Evolutionary conservation across 371 early-diverging fungal genomes (phyloP), one percentile per base, ranked within the genome.

Genomic region (Apophysomyces ossiformis): DNA sequence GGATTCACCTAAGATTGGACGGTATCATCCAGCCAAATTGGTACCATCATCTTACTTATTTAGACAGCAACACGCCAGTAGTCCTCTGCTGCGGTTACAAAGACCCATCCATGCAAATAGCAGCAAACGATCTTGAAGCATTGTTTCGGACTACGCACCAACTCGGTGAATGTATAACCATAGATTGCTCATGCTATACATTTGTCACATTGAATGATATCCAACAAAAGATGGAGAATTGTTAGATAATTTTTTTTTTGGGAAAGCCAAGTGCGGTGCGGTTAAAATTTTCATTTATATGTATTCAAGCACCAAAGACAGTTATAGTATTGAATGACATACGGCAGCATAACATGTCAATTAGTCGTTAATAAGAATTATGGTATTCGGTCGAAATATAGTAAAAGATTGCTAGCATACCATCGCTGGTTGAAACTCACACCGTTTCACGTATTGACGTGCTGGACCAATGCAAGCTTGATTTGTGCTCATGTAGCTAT

Each of bases 81-180:
- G 54, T 50, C 21, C 35, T 50, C 21, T 50, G 54, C 54, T 50
- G 54, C 11, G 54, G 54, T 4, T 50, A 50, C 54, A 50, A 50
- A 11, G 54, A 50, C 26, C 9, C 7, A 50, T 50, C 21, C 5
- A 7, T 26, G 5, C 54, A 50, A 1, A 21, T 26, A 11, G 18
- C 7, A 4, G 35, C 21, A 21, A 4, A 5, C 21, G 54, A 50
- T 9, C 35, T 50, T 26, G 7, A 16, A 8, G 7, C 16, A 21
- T 50, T 50, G 1, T 50, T 9, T 21, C 54, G 21, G 21, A 50
- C 54, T 21, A 21, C 54, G 21, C 54, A 21, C 9, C 54, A 21
- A 26, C 21, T 50, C 9, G 54, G 54, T 21, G 54, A 50, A 21
- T 5, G 9, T 18, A 50, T 50, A 5, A 5, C n/a, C 21, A 8